Evolutionary conservation across 371 early-diverging fungal species (phyloP).

Genomic region (Lichtheimia ramosa): DNA sequence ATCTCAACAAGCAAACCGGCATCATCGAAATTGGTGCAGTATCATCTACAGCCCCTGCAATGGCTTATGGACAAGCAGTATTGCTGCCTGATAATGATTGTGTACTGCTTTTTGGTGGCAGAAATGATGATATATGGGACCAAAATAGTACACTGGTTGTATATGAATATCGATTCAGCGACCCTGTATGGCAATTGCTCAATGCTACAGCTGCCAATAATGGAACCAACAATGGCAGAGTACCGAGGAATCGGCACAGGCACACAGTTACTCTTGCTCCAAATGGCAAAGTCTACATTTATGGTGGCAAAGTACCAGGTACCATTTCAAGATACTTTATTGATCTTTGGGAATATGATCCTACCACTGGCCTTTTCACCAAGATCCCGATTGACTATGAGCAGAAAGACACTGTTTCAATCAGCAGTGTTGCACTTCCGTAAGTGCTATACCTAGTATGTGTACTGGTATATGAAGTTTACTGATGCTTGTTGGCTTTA

Average conservation of each 20-base stretch:
- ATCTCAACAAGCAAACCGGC: too few species aligned
- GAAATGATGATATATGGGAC: too few species aligned
- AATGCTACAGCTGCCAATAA: too few species aligned
- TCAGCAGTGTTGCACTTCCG: not conserved
- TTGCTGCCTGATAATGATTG: slow-evolving; percentile 11
- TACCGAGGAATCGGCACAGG: not conserved
- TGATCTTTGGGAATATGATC: slow-evolving; percentile 1
- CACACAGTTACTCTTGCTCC: not conserved
- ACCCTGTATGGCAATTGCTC: too few species aligned
- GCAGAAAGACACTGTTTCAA: not conserved
- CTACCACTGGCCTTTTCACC: not conserved
- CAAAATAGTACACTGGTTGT: too few species aligned
- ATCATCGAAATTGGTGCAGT: too few species aligned
- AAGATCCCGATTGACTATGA: too few species aligned
- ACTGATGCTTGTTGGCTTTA: too few species aligned
- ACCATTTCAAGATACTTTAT: not conserved
- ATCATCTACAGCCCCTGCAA: not conserved
- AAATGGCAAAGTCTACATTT: slow-evolving; percentile 2
- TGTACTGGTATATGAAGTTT: not conserved
- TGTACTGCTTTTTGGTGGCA: slow-evolving; percentile 6
- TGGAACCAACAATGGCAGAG: too few species aligned
- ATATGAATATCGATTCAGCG: too few species aligned
- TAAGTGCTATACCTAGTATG: not conserved
- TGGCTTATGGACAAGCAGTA: slow-evolving; percentile 4
- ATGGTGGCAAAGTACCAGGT: not conserved